These are phyloP conservation scores for Orbilia brochopaga DNA, from an alignment of 2,329 filamentous ascomycete genomes.

Conservation along the genomic window DNA sequence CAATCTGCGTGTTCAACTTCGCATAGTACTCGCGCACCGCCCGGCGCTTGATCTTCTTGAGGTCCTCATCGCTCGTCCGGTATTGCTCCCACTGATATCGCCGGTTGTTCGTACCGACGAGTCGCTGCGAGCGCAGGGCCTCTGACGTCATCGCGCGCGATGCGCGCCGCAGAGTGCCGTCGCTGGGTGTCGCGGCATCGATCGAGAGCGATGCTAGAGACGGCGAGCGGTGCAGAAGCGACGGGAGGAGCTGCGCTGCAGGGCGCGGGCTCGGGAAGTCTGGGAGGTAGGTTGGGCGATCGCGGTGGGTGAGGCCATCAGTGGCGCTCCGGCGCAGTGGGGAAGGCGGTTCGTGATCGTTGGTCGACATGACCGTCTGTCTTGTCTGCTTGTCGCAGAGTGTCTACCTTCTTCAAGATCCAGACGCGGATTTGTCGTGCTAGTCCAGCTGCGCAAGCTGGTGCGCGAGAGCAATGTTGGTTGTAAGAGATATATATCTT, in stretches of 20 bases:
- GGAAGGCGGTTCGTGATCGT: background rate
- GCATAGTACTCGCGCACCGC: slow-evolving; percentile 84
- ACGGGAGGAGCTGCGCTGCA: slow-evolving; percentile 18
- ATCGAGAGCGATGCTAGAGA: slow-evolving; percentile 8
- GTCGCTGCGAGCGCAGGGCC: slow-evolving; percentile 59
- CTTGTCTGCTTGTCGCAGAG: too few species aligned
- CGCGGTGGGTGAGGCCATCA: background rate
- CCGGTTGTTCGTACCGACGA: slow-evolving; percentile 88
- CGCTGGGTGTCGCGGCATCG: background rate
- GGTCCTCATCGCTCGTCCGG: slow-evolving; percentile 78
- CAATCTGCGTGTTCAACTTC: slow-evolving; percentile 83
- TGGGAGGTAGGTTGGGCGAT: background rate
- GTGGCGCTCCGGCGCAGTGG: slow-evolving; percentile 25
- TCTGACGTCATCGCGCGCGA: slow-evolving; percentile 30
- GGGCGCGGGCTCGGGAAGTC: slow-evolving; percentile 40
- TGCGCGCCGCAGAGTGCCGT: slow-evolving; percentile 23
- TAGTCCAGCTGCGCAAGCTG: too few species aligned
- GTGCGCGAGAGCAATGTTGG: too few species aligned
- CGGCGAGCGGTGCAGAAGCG: slow-evolving; percentile 24
- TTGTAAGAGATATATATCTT: too few species aligned
- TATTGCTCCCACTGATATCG: slow-evolving; percentile 85
- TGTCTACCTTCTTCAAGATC: too few species aligned
- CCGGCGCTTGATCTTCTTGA: slow-evolving; percentile 73
- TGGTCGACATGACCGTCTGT: too few species aligned
- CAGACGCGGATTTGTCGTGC: too few species aligned